These are phyloP conservation scores for Jatropha podagrica DNA, from an alignment of 441 rosid genomes.

Conservation along the genomic window DNA sequence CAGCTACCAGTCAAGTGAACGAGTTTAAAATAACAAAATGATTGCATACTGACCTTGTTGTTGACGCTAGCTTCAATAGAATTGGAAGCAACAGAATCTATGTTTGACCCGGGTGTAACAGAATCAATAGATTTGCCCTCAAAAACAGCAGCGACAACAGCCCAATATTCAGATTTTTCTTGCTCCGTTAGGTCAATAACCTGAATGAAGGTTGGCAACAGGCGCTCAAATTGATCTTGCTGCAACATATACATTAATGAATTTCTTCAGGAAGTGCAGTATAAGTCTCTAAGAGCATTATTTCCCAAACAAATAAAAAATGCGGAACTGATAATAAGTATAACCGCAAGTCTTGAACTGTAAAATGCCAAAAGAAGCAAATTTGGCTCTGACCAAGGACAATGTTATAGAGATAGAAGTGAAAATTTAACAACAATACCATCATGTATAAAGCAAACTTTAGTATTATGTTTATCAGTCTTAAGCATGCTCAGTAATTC, in stretches of 20 bases:
- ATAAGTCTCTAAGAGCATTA: background rate
- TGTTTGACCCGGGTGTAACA: constrained; percentile 34
- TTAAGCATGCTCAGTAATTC: background rate
- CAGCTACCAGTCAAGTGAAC: background rate
- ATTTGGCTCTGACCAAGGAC: background rate
- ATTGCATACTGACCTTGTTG: constrained; percentile 51
- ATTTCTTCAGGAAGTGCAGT: constrained; percentile 7
- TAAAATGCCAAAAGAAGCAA: background rate
- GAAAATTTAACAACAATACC: background rate
- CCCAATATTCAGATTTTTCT: constrained; percentile 70
- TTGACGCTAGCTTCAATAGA: constrained; percentile 56
- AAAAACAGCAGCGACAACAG: constrained; percentile 58
- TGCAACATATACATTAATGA: constrained; percentile 30
- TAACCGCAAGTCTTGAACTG: too few relatives aligned
- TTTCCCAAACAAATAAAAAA: background rate
- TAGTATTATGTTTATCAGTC: background rate
- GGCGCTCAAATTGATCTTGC: constrained; percentile 78
- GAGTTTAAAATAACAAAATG: constrained; percentile 1
- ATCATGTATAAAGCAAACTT: background rate
- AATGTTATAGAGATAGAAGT: background rate
- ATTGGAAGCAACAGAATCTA: constrained; percentile 36
- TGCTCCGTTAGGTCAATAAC: constrained; percentile 55
- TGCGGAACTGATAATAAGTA: background rate
- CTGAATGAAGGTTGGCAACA: constrained; percentile 74
- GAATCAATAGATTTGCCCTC: constrained; percentile 61